Percentiles rank a stretch among this genome's conserved stretches.
These are phyloP conservation scores for Pseudoscleropodium purum DNA, from an alignment of 225 moss, liverwort and hornwort genomes.

Conservation along the genomic window DNA sequence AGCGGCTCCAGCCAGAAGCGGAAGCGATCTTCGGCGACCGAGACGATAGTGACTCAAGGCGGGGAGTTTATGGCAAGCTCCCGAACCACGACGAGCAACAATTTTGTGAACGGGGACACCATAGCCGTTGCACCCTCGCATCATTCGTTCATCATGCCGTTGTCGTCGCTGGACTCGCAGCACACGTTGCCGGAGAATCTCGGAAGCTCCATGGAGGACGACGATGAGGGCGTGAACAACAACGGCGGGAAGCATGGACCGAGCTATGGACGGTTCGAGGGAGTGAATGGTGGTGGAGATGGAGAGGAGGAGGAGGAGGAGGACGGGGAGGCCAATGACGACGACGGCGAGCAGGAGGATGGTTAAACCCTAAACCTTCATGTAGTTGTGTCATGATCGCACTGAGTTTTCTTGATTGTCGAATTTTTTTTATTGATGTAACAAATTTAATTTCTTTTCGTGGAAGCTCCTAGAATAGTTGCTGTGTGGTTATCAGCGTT, in stretches of 20 bases:
- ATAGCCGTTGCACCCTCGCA: neutral
- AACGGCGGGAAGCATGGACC: slow-evolving; percentile 41
- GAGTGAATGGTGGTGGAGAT: slow-evolving; percentile 31
- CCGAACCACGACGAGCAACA: neutral
- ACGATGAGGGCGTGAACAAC: slow-evolving; percentile 36
- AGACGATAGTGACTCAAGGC: neutral
- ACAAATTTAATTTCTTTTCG: neutral
- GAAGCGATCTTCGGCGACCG: slow-evolving; percentile 35
- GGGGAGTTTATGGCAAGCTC: slow-evolving; percentile 32
- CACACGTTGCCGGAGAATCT: slow-evolving; percentile 35
- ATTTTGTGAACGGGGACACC: slow-evolving; percentile 17
- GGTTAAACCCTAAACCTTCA: slow-evolving; percentile 28
- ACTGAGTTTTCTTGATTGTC: neutral
- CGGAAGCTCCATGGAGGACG: slow-evolving; percentile 49
- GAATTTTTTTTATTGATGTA: neutral
- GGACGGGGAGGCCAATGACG: slow-evolving; percentile 46
- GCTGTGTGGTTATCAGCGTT: neutral
- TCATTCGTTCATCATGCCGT: slow-evolving; percentile 35
- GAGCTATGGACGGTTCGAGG: slow-evolving; percentile 43
- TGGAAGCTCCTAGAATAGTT: neutral
- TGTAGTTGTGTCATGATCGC: neutral
- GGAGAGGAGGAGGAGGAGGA: slow-evolving; percentile 50
- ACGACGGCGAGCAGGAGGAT: slow-evolving; percentile 52
- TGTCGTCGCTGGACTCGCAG: slow-evolving; percentile 40
- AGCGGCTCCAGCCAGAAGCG: slow-evolving; percentile 63